These are phyloP conservation scores for Camillea tinctor DNA, from an alignment of 2,329 filamentous ascomycete species.

Conservation along the genomic window DNA sequence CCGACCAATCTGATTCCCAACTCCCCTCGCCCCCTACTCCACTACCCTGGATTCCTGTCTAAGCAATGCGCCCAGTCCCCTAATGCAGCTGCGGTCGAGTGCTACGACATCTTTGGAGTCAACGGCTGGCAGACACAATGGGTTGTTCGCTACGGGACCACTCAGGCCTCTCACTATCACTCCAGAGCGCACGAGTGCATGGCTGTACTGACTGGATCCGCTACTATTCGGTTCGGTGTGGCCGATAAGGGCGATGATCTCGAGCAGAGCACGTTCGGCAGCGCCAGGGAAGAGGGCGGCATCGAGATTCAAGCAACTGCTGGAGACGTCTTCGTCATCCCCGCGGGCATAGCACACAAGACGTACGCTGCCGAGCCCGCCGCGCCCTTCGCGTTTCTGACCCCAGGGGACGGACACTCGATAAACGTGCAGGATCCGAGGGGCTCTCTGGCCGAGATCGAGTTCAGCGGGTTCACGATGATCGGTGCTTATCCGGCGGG, in stretches of 20 bases:
- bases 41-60: constrained; percentile 46
- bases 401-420: constrained; percentile 41
- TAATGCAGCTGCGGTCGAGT: constrained; percentile 21
- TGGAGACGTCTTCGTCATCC: constrained; percentile 60
- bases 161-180: constrained; percentile 58
- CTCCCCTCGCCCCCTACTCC: constrained; percentile 51
- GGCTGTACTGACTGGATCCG: constrained; percentile 50
- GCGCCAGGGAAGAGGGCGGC: constrained; percentile 44
- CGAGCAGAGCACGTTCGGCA: constrained; percentile 39
- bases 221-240: constrained; percentile 53
- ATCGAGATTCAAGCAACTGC: constrained; percentile 46
- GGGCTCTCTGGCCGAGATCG: constrained; percentile 35
- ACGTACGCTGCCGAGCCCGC: constrained; percentile 41
- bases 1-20: constrained; percentile 49
- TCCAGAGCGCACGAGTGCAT: constrained; percentile 56
- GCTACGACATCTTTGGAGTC: constrained; percentile 41
- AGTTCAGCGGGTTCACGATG: constrained; percentile 50
- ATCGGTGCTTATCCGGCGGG: constrained; percentile 55
- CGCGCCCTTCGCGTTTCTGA: constrained; percentile 39
- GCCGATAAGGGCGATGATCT: constrained; percentile 43
- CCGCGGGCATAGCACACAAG: constrained; percentile 54
- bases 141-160: constrained; percentile 56
- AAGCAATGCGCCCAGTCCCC: constrained; percentile 6
- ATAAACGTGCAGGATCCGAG: constrained; percentile 33
- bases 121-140: constrained; percentile 52